phyloP scores from a whole-genome alignment of 352 stramenopile genomes.

The Globisporangium canariense region DNA sequence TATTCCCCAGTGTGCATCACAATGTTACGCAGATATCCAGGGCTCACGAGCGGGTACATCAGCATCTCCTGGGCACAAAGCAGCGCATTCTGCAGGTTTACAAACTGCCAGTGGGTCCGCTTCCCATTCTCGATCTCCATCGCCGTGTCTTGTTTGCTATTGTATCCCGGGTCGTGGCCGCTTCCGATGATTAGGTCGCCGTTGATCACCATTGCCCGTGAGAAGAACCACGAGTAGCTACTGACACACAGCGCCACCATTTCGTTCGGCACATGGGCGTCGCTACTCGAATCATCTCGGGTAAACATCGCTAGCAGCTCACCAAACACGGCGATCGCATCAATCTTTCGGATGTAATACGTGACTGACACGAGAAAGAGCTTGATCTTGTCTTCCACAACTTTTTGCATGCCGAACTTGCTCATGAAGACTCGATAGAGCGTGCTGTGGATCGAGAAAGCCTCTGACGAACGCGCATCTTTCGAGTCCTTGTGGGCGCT shows the following conservation, averaged over 20 bases:
- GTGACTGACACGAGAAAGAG: slow-evolving; percentile 58
- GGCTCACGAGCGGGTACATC: slow-evolving; percentile 66
- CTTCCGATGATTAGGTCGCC: slow-evolving; percentile 26
- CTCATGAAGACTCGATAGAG: slow-evolving; percentile 43
- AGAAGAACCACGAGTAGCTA: slow-evolving; percentile 59
- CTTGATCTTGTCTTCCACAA: slow-evolving; percentile 64
- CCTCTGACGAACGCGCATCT: not conserved
- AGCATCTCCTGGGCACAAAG: slow-evolving; percentile 70
- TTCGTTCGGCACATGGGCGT: slow-evolving; percentile 37
- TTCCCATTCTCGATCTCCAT: slow-evolving; percentile 17
- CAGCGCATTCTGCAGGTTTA: slow-evolving; percentile 42
- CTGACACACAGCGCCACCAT: slow-evolving; percentile 57
- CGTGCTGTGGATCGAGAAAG: slow-evolving; percentile 40
- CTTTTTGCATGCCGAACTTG: slow-evolving; percentile 46
- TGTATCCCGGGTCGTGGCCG: not conserved
- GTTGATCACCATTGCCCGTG: slow-evolving; percentile 54
- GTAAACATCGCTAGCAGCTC: slow-evolving; percentile 59
- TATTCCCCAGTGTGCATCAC: slow-evolving; percentile 53
- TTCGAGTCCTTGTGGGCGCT: slow-evolving; percentile 17
- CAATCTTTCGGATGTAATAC: slow-evolving; percentile 42
- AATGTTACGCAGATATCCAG: slow-evolving; percentile 54
- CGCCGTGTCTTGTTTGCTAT: not conserved
- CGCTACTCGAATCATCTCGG: slow-evolving; percentile 9
- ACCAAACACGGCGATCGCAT: slow-evolving; percentile 63
- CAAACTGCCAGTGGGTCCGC: slow-evolving; percentile 60